phyloP scores from a whole-genome alignment of 2,329 filamentous ascomycete genomes.

The Neonectria coccinea region DNA sequence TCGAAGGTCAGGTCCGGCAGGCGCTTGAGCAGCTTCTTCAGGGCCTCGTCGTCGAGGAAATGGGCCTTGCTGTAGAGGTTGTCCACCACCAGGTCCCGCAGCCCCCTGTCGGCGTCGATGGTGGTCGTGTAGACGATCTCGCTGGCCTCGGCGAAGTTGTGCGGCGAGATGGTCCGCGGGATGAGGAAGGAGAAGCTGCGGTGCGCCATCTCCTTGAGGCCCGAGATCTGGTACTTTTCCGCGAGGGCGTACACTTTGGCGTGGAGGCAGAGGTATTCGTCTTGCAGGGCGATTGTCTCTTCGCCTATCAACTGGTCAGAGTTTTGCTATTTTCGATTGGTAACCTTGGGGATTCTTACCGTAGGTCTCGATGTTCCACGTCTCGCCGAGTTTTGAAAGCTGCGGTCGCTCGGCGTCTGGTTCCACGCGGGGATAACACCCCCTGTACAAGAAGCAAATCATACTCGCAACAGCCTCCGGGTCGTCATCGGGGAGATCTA shows the following conservation, averaged over 20 bases:
- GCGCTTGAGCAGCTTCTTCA: constrained; percentile 24
- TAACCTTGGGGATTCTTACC: neutral
- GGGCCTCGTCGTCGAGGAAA: constrained; percentile 19
- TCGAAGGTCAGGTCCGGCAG: constrained; percentile 18
- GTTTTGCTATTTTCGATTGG: too few species aligned
- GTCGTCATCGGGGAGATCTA: constrained; percentile 27
- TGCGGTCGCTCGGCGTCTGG: constrained; percentile 6
- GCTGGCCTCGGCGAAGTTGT: constrained; percentile 21
- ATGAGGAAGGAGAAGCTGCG: constrained; percentile 21
- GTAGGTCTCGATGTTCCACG: constrained; percentile 4
- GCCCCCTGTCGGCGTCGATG: constrained; percentile 12
- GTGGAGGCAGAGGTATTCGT: constrained; percentile 27
- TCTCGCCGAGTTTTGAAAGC: constrained; percentile 4
- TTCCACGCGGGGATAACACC: constrained; percentile 15
- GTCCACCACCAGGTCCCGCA: constrained; percentile 19
- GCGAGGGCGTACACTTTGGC: constrained; percentile 27
- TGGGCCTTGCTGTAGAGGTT: constrained; percentile 5
- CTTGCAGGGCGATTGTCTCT: constrained; percentile 17
- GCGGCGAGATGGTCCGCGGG: constrained; percentile 15
- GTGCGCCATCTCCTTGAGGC: constrained; percentile 19
- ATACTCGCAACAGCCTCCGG: constrained; percentile 19
- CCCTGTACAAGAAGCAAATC: constrained; percentile 23
- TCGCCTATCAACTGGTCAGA: neutral
- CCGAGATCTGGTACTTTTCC: constrained; percentile 20
- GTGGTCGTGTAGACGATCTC: constrained; percentile 24